Conservation (phyloP, 345 rosid species). For the Eucalyptus cloeziana region DNA sequence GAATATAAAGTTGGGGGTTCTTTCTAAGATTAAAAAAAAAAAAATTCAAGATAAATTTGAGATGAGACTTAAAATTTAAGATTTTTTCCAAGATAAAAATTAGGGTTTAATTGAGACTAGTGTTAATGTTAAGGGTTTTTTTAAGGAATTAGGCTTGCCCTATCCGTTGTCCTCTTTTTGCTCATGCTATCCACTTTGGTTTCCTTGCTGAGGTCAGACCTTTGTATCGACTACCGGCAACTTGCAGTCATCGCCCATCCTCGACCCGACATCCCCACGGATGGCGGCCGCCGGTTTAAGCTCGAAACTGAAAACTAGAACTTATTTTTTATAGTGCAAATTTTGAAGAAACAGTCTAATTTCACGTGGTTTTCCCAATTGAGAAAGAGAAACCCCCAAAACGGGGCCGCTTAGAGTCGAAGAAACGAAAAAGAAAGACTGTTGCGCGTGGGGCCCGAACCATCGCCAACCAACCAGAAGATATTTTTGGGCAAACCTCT, state of each 20-base stretch:
- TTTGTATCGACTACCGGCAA: background rate
- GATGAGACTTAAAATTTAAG: background rate
- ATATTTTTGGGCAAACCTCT: background rate
- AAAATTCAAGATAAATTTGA: accelerated
- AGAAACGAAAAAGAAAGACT: slow-evolving; percentile 7
- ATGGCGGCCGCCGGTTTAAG: background rate
- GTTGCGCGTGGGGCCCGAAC: slow-evolving; percentile 24
- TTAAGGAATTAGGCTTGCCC: background rate
- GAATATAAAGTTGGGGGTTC: background rate
- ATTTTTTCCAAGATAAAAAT: no score
- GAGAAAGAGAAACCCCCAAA: background rate
- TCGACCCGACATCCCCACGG: background rate
- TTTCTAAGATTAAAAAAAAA: no score
- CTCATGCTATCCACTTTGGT: accelerated
- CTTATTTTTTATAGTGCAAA: no score
- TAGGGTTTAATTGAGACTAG: background rate
- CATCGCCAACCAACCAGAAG: slow-evolving; percentile 10
- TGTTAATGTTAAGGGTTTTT: no score
- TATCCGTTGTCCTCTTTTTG: accelerated
- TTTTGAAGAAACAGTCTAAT: background rate
- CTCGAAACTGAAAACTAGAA: background rate
- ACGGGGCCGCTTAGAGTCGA: slow-evolving; percentile 14
- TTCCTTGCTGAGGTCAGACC: no score
- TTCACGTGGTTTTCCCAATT: background rate
- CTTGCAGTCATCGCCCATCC: background rate